Percentiles rank a stretch among this genome's conserved stretches.
These are phyloP conservation scores for Parastagonospora nodorum DNA, from an alignment of 2,329 filamentous ascomycete species.

Conservation along the genomic window DNA sequence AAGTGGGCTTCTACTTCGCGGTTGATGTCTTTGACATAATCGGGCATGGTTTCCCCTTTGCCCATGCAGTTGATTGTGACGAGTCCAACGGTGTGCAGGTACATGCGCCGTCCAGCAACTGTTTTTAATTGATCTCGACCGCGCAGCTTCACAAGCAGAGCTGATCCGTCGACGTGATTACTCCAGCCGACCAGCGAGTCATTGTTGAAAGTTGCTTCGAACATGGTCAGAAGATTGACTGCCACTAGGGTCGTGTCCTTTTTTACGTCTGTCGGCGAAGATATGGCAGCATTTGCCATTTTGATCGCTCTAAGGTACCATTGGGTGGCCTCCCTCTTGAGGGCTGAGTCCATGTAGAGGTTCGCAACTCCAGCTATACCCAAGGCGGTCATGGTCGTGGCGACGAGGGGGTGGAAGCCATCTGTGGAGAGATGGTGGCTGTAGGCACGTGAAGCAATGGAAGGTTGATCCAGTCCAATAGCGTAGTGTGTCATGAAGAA, in stretches of 20 bases:
- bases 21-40: conserved; percentile 32
- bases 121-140: conserved; percentile 36
- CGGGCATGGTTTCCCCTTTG: conserved; percentile 24
- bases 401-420: conserved; percentile 40
- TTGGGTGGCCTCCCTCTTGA: conserved; percentile 34
- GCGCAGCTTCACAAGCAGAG: conserved; percentile 38
- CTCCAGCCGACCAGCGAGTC: conserved; percentile 36
- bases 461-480: conserved; percentile 34
- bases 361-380: conserved; percentile 41
- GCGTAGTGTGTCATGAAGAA: conserved; percentile 41
- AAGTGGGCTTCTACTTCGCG: conserved; percentile 25
- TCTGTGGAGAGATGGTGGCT: conserved; percentile 31
- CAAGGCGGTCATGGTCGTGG: conserved; percentile 42
- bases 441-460: conserved; percentile 27
- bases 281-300: conserved; percentile 39
- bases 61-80: conserved; percentile 39
- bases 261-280: conserved; percentile 23
- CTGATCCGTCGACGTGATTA: conserved; percentile 44
- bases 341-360: conserved; percentile 26
- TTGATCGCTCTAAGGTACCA: conserved; percentile 41
- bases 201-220: conserved; percentile 42
- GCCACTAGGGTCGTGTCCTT: conserved; percentile 41
- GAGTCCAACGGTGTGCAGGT: conserved; percentile 33
- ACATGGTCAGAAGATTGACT: conserved; percentile 38
- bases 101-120: conserved; percentile 38